Evolutionary conservation across 371 early-diverging fungal species (phyloP).

Genomic region (Lichtheimia ramosa): DNA sequence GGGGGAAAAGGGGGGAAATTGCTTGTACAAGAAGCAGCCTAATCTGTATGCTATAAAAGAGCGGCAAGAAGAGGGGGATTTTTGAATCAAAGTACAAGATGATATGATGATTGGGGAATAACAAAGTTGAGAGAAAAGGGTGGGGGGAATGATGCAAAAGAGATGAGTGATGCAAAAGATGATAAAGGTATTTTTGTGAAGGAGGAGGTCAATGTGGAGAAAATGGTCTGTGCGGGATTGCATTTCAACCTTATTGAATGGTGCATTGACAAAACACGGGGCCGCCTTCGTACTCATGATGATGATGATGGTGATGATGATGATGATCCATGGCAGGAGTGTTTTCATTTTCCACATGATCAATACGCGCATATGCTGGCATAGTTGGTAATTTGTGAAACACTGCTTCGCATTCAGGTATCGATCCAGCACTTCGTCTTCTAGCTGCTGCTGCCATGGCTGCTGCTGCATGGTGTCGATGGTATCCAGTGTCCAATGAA

Average conservation of each 20-base stretch:
- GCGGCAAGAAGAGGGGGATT: neutral
- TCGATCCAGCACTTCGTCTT: neutral
- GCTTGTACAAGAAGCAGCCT: neutral
- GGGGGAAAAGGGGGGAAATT: neutral
- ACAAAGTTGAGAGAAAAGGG: neutral
- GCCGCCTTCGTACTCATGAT: conserved; percentile 17
- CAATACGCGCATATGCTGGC: conserved; percentile 17
- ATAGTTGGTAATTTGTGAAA: conserved; percentile 17
- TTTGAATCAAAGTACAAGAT: neutral
- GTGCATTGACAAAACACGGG: conserved; percentile 32
- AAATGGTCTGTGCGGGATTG: neutral
- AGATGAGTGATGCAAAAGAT: neutral
- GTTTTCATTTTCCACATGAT: conserved; percentile 21
- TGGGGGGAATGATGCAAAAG: neutral
- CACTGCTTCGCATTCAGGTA: neutral
- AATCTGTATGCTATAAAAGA: neutral
- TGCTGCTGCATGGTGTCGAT: conserved; percentile 2
- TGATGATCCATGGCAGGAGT: conserved; percentile 7
- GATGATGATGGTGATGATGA: conserved; percentile 7
- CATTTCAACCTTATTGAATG: conserved; percentile 20
- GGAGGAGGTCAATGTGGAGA: neutral
- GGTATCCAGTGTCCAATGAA: conserved; percentile 8
- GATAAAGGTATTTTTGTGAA: neutral
- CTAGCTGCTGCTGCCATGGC: neutral
- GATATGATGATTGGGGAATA: neutral